Base-by-base conservation (phyloP, 225 moss, liverwort and hornwort genomes). In the Rhytidiadelphus loreus region DNA sequence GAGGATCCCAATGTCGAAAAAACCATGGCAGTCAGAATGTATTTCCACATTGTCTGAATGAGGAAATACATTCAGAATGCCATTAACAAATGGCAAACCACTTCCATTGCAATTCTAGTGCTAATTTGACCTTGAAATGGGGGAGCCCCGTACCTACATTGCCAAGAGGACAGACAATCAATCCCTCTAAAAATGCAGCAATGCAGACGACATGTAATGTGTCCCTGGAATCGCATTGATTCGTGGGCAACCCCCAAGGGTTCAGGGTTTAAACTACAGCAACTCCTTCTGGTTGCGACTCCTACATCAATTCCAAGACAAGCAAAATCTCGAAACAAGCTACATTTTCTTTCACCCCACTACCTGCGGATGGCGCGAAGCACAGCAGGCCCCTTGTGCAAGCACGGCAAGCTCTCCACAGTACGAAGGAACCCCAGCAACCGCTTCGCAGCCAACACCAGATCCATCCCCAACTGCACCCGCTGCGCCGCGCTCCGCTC, bases 401-500 rank as follows among this genome's bases (percentile, higher is more conserved):
- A 88, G 84, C 93, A 93, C 61, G 95, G 94, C 59, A 96, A 91
- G 83, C 96, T 93, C 28, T 96, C 93, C 52, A 97, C 83, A 19
- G 96, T 92, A 29, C 97, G 94, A 56, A 97, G 93, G 57, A 97
- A 97, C 37, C 96, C 93, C 57, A 97, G 86, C 91, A 94, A 90
- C 58, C 93, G 94, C 91, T 94, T 97, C 22, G 96, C 92, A 81
- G 96, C 95, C 48, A 92, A 87, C 41, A 93, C 91, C 65, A 97
- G 91, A 92, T 97, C 95, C 83, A 96, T 79, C 53, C 93, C 93
- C 43, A 97, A 86, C 64, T 72, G 84, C 58, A 96, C 92, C 63
- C 92, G 90, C 80, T 92, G 92, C 50, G 95, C 96, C 72, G 91
- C 90, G 43, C 89, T 59, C 44, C 86, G 81, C 76, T 91, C 93